phyloP scores from a whole-genome alignment of 2,329 filamentous ascomycete genomes.

The Apiospora sp. region DNA sequence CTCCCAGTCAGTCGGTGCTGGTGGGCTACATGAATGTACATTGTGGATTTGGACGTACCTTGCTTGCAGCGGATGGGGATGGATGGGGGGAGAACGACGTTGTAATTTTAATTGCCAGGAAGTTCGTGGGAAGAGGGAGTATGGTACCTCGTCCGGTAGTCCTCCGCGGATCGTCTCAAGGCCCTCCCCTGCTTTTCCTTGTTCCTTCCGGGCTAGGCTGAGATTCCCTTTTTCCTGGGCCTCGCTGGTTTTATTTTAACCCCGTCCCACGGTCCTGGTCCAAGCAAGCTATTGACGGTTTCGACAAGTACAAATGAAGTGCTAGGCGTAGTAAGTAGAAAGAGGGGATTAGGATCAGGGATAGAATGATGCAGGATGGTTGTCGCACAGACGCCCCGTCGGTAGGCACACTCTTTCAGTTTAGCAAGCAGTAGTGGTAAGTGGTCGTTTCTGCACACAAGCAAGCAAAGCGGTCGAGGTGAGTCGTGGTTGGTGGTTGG shows the following conservation, averaged over 20 bases:
- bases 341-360: constrained; percentile 14
- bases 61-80: constrained; percentile 21
- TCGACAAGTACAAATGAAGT: neutral
- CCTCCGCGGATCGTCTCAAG: constrained; percentile 25
- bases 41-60: constrained; percentile 26
- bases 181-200: constrained; percentile 23
- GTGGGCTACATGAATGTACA: neutral
- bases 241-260: constrained; percentile 11
- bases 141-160: constrained; percentile 29
- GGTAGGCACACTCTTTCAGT: constrained; percentile 7
- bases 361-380: constrained; percentile 11
- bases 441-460: neutral
- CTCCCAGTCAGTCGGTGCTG: constrained; percentile 24
- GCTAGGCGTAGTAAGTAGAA: neutral
- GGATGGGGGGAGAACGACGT: constrained; percentile 29
- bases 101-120: constrained; percentile 34
- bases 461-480: neutral
- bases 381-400: constrained; percentile 13
- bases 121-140: neutral
- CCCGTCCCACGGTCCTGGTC: constrained; percentile 17
- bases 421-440: neutral
- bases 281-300: constrained; percentile 3
- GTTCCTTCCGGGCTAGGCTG: constrained; percentile 14
- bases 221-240: constrained; percentile 3
- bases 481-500: constrained; percentile 7